Evolutionary conservation across 306 rosid genomes (phyloP), one percentile per base, ranked within the genome.

Genomic region (Lablab purpureus): DNA sequence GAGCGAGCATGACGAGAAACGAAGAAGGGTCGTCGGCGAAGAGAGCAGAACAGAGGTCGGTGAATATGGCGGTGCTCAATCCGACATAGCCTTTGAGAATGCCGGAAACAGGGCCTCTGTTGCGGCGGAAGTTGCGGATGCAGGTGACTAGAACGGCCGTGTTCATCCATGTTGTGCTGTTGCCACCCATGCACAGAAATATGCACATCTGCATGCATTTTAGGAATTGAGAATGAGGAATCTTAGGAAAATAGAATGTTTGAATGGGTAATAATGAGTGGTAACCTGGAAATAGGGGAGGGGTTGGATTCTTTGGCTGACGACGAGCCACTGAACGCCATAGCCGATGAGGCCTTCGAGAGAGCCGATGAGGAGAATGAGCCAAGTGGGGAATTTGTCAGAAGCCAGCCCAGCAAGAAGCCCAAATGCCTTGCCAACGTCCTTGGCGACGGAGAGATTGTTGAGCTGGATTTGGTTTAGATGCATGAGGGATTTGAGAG

Each of bases 91-190:
- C 98, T 23, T 93, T 91, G 21, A 93, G 84, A 37, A 93, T 91
- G n/a, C 98, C 98, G 7, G 98, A 85, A 67, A 91, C 98, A 0
- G 98, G 98, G 0, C 98, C 98, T 40, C 98, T 73, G 89, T 91
- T 93, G n/a, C 77, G 81, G 14, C 93, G 90, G 83, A 93, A 93
- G 79, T 93, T 93, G 4, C 98, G 82, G n/a, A 93, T 91, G 78
- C 92, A 91, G 0, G 98, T 93, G 15, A 94, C 98, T 9, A 94
- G 68, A 23, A 94, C 87, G 6, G 98, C 98, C 60, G 98, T 95
- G 98, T 95, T 95, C 99, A 95, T 92, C 99, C 99, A 95, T 0
- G 99, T 95, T 0, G 99, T 87, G 87, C 98, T 92, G 74, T 92
- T 95, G 12, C 99, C 99, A 27, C 98, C 99, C 91, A 92, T 51